phyloP scores from a whole-genome alignment of 129 eudicot species.

The Saussurea involucrata region DNA sequence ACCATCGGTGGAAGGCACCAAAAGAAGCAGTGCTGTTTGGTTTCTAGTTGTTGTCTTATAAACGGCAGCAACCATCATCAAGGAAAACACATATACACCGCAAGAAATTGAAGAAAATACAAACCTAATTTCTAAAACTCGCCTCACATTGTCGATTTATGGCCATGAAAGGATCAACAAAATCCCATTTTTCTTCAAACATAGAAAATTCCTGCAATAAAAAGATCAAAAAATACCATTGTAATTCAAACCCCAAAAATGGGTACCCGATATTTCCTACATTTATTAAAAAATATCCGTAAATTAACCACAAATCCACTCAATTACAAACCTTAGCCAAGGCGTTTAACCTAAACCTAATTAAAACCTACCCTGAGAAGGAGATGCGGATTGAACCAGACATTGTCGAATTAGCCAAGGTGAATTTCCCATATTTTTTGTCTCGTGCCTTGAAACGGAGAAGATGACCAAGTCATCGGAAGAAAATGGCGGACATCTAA shows the following conservation, averaged over 20 bases:
- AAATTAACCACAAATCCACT: background rate
- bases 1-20: constrained; percentile 52
- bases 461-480: too few relatives aligned
- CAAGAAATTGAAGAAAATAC: background rate
- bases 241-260: constrained; percentile 20
- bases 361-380: too few relatives aligned
- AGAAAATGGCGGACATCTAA: too few relatives aligned
- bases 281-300: constrained; percentile 8
- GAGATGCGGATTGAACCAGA: too few relatives aligned
- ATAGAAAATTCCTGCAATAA: constrained; percentile 14
- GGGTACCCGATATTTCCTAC: constrained; percentile 22
- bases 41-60: constrained; percentile 34
- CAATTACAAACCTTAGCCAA: too few relatives aligned
- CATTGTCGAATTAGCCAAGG: too few relatives aligned
- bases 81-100: constrained; percentile 21
- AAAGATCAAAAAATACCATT: constrained; percentile 30
- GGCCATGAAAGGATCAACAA: constrained; percentile 16
- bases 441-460: too few relatives aligned
- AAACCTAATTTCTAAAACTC: constrained; percentile 2
- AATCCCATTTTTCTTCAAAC: background rate
- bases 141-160: constrained; percentile 66
- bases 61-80: constrained; percentile 63
- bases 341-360: too few relatives aligned
- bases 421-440: too few relatives aligned
- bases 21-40: constrained; percentile 55